Evolutionary conservation across 306 rosid species (phyloP).

Genomic region (Boehmeria nivea): DNA sequence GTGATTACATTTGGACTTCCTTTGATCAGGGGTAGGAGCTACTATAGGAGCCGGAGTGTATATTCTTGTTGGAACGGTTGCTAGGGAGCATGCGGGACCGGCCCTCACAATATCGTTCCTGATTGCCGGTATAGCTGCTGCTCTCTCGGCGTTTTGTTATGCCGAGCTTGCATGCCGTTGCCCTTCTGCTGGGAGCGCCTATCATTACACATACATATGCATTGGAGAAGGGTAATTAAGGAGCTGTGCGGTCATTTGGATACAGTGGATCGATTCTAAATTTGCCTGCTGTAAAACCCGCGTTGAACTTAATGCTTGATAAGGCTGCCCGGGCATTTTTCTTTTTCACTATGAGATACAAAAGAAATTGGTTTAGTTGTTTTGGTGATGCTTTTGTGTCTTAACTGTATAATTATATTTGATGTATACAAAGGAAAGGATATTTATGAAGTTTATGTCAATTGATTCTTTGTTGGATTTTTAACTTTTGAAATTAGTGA

Average conservation of each 20-base stretch:
- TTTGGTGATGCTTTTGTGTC: too few species aligned
- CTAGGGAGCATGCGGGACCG: conserved; percentile 89
- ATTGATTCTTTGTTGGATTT: background rate
- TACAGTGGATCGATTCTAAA: background rate
- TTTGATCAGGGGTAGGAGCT: conserved; percentile 82
- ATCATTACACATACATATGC: conserved; percentile 88
- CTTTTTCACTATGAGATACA: too few species aligned
- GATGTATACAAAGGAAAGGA: too few species aligned
- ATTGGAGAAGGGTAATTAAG: conserved; percentile 86
- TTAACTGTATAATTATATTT: too few species aligned
- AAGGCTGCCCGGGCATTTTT: too few species aligned
- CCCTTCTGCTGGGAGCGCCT: conserved; percentile 97
- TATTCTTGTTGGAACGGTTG: conserved; percentile 93
- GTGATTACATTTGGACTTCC: too few species aligned
- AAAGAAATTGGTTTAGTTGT: too few species aligned
- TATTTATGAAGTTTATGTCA: too few species aligned
- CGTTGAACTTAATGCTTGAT: too few species aligned
- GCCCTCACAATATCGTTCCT: conserved; percentile 72
- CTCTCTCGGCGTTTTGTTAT: conserved; percentile 89
- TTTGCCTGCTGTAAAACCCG: background rate
- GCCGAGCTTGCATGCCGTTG: conserved; percentile 91
- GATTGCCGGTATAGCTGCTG: conserved; percentile 83
- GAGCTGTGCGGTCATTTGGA: background rate
- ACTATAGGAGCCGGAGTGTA: conserved; percentile 96
- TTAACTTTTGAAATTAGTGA: too few species aligned